Conservation (phyloP, 805 yeast genomes). For the Saturnispora bothae region DNA sequence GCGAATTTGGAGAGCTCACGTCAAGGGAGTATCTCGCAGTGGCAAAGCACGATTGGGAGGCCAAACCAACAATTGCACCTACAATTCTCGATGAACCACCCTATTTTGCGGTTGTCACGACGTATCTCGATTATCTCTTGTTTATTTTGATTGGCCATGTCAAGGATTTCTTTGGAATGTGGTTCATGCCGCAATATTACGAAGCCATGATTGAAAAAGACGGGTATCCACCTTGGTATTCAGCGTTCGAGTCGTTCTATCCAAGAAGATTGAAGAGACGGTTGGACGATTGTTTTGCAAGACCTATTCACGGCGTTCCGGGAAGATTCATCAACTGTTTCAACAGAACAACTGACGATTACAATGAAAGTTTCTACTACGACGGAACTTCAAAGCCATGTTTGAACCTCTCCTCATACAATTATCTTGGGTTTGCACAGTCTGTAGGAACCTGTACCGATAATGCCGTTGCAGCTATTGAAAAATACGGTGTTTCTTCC, state of each 20-base stretch:
- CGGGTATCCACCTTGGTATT: slow-evolving; percentile 94
- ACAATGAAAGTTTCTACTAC: slow-evolving; percentile 54
- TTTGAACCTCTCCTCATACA: slow-evolving; percentile 80
- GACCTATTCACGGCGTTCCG: slow-evolving; percentile 96
- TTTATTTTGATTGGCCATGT: slow-evolving; percentile 84
- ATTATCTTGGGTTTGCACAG: slow-evolving; percentile 95
- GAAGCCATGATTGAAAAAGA: slow-evolving; percentile 60
- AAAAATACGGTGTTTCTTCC: slow-evolving; percentile 64
- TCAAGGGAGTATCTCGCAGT: slow-evolving; percentile 54
- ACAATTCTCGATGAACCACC: slow-evolving; percentile 79
- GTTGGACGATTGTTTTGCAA: slow-evolving; percentile 88
- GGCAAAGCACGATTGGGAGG: slow-evolving; percentile 38
- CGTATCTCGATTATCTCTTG: slow-evolving; percentile 77
- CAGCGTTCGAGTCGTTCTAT: slow-evolving; percentile 88
- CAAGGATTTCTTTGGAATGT: slow-evolving; percentile 77
- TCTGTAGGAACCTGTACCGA: slow-evolving; percentile 87
- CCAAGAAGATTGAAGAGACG: slow-evolving; percentile 85
- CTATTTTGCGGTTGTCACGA: slow-evolving; percentile 62
- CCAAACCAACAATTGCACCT: slow-evolving; percentile 46
- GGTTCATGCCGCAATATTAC: slow-evolving; percentile 56
- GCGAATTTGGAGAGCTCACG: slow-evolving; percentile 66
- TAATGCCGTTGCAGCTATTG: slow-evolving; percentile 50
- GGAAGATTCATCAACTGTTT: slow-evolving; percentile 82
- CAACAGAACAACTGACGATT: slow-evolving; percentile 63
- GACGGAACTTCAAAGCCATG: slow-evolving; percentile 71